Percentiles rank a stretch among this genome's conserved stretches.
These are phyloP conservation scores for Chalciporus sphaerocephalus DNA, from an alignment of 768 basidiomycete species.

Conservation along the genomic window DNA sequence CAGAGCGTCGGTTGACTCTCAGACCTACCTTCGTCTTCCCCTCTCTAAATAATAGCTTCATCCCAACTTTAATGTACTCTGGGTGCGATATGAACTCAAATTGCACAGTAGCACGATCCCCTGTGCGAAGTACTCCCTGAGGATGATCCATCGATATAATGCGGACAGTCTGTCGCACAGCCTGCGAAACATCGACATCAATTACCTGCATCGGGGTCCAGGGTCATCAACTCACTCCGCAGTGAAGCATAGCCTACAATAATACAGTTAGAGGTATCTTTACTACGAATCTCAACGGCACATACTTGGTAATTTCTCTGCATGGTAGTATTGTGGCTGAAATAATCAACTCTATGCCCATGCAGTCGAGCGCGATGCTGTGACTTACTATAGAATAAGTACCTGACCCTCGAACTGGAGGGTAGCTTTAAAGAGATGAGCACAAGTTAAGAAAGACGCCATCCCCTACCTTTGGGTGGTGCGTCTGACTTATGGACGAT, in stretches of 20 bases:
- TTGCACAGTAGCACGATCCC: constrained; percentile 89
- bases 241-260: constrained; percentile 82
- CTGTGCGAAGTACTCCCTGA: constrained; percentile 84
- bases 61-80: constrained; percentile 89
- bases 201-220: neutral
- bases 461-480: constrained; percentile 62
- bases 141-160: constrained; percentile 91
- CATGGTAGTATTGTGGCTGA: constrained; percentile 85
- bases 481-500: constrained; percentile 75
- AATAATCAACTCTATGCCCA: constrained; percentile 4
- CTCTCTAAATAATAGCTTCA: constrained; percentile 91
- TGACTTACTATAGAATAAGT: constrained; percentile 80
- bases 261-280: neutral
- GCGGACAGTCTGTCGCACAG: constrained; percentile 86
- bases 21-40: constrained; percentile 84
- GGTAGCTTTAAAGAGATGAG: constrained; percentile 46
- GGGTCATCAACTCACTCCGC: constrained; percentile 56
- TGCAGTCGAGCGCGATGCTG: no score
- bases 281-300: neutral
- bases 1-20: neutral
- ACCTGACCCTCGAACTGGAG: constrained; percentile 90
- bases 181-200: constrained; percentile 40
- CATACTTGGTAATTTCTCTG: constrained; percentile 89
- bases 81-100: constrained; percentile 93
- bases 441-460: neutral